Conservation (phyloP, 2,329 filamentous ascomycete species). For the Colletotrichum sp. region DNA sequence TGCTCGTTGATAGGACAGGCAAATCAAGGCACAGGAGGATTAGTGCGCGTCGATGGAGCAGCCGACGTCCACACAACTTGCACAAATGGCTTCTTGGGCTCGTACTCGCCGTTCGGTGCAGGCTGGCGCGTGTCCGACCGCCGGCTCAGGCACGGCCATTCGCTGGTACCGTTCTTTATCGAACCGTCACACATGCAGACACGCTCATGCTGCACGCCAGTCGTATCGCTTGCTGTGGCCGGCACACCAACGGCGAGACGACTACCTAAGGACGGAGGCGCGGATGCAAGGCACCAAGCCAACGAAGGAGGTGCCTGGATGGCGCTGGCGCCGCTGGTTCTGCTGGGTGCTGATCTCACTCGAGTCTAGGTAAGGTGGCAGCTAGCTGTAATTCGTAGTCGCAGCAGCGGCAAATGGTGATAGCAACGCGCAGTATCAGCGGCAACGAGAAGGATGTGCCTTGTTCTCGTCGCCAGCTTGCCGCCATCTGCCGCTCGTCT, state of each 20-base stretch:
- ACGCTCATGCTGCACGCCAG: slow-evolving; percentile 17
- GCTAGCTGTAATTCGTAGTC: not conserved
- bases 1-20: slow-evolving; percentile 15
- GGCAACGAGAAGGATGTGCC: not conserved
- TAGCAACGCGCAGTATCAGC: not conserved
- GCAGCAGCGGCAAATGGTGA: slow-evolving; percentile 10
- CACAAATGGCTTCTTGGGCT: slow-evolving; percentile 20
- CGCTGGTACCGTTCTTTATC: slow-evolving; percentile 10
- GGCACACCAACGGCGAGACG: not conserved
- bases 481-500: slow-evolving; percentile 11
- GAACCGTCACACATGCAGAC: slow-evolving; percentile 19
- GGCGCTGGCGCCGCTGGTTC: slow-evolving; percentile 1
- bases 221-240: slow-evolving; percentile 17
- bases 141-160: slow-evolving; percentile 11
- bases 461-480: not conserved
- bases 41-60: slow-evolving; percentile 11
- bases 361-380: not conserved
- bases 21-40: not conserved
- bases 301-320: not conserved
- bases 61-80: slow-evolving; percentile 20
- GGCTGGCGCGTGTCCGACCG: slow-evolving; percentile 17
- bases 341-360: slow-evolving; percentile 10
- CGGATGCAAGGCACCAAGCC: slow-evolving; percentile 18
- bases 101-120: slow-evolving; percentile 10
- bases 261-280: not conserved